Evolutionary conservation across 2,329 filamentous ascomycete species (phyloP), one percentile per base, ranked within the genome.

Genomic region (Neopestalotiopsis sp.): DNA sequence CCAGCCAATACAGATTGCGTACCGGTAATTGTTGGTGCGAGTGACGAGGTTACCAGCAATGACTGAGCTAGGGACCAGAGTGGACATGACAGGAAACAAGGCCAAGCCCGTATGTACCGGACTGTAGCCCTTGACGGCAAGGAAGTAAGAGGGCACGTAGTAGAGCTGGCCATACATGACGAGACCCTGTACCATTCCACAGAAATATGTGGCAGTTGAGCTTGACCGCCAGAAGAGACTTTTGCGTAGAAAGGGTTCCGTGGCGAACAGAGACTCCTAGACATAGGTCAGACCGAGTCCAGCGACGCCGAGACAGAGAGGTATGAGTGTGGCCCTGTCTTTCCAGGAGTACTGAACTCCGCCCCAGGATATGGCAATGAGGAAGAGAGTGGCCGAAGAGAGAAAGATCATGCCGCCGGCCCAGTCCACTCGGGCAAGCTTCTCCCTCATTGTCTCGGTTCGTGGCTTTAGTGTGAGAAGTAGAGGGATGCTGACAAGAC

Each of bases 311-410:
- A 85, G 67, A 3, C 84, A 66, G 14, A 87, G 74, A 0, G 85
- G 85, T 0, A 78, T 76, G 4, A 87, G 49, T 1, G 83, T 79
- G 13, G 78, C 74, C n/a, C 71, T 76, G 59, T 79, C 79, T 2
- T 74, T 73, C 85, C 85, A 87, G 1, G 79, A 69, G 53, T 81
- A 81, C 34, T 80, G 76, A 2, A 81, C 77, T 2, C 84, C 85
- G 1, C 80, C 84, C 74, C 79, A 83, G 4, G 79, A 82, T 7
- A 38, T 38, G 34, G 34, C 34, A 38, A 38, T 38, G 34, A 38
- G 34, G 10, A 38, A 38, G 34, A 38, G 34, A 7, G 34, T 38
- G 34, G 34, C 34, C 34, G 34, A 38, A 34, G 34, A 38, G 34
- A 38, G 34, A 38, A 38, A 38, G 6, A 38, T 38, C 13, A 59